Evolutionary conservation across 352 stramenopile species (phyloP), one percentile per base, ranked within the genome.

Genomic region (Globisporangium spinosum): DNA sequence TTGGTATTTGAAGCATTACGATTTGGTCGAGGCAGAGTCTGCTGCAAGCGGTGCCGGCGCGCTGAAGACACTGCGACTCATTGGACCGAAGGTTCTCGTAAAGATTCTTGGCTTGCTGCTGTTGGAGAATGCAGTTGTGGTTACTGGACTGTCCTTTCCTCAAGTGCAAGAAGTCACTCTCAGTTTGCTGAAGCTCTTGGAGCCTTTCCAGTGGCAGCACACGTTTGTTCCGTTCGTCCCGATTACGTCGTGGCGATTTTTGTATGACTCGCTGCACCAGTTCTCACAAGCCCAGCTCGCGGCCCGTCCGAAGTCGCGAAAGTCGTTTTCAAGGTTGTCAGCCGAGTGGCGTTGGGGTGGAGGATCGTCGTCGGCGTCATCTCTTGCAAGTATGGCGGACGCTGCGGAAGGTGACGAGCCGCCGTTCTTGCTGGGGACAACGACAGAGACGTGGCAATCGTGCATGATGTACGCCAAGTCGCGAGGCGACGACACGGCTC

Each of bases 131-230:
- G 82, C 88, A 1, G 60, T 96, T 29, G 77, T 96, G n/a, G 68
- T 96, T 17, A 73, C 92, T 0, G 83, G 85, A 5, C 79, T 76
- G 43, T 94, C 86, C 25, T 90, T 92, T 45, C 73, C 83, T 8
- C 72, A 89, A 58, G 84, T 94, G 10, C 86, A 96, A 57, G 84
- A 93, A 55, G 83, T 94, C 20, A 77, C 80, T 3, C 76, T 90
- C 22, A 87, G 77, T 56, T 56, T 96, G 45, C 59, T 94, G 29
- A 86, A 86, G 67, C 65, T 96, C 32, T 65, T 96, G 12, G 69
- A 86, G 49, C 88, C 88, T n/a, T 96, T 96, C 65, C 73, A 66
- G 25, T 96, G 88, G 88, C 83, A 90, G 53, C 84, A 92, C 68
- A 90, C 82, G 23, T 89, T 91, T 55, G 57, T 93, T 4, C 86